Evolutionary conservation across 768 basidiomycete genomes (phyloP), one percentile per base, ranked within the genome.

Genomic region (Coprinopsis cinerea): DNA sequence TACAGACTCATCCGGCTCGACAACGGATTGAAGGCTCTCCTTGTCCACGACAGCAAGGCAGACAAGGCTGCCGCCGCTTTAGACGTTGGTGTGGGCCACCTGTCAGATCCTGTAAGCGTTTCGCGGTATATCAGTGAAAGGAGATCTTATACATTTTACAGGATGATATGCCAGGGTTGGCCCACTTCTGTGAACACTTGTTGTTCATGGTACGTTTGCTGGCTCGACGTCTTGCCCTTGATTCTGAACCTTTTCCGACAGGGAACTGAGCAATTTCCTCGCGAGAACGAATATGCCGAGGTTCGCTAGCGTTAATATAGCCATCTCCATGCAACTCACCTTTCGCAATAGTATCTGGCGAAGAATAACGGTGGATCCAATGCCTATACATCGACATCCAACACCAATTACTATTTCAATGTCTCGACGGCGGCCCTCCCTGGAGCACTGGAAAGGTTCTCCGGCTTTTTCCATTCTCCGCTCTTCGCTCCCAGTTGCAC

Each of bases 61-160:
- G 96, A 99, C 70, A 96, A 94, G 68, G 88, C 92, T 10, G 91
- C 93, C 0, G 96, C 95, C 1, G 90, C 91, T 61, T 75, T 99
- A 59, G 90, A 95, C 66, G 92, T 98, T 45, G 85, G 86, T 28
- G 93, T 97, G 1, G 96, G 96, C 3, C 94, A 98, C 66, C 66
- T 99, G 47, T 82, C 78, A 37, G 96, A 99, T 66, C 96, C 96
- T 14, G 91, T 91, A 61, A 66, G 85, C 72, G 32, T 6, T 34
- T 32, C 20, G 40, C 47, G 47, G 18, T 32, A 27, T 15, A 9
- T 9, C n/a, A 13, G 26, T 14, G n/a, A 14, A 10, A 18, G n/a
- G 14, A 23, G 28, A 18, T 32, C n/a, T 22, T 15, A 30, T n/a
- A 22, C 36, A 22, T 27, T 27, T 2, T 7, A 30, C 39, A 17